Conservation (phyloP, 768 basidiomycete species). For the Termitomyces sp. region DNA sequence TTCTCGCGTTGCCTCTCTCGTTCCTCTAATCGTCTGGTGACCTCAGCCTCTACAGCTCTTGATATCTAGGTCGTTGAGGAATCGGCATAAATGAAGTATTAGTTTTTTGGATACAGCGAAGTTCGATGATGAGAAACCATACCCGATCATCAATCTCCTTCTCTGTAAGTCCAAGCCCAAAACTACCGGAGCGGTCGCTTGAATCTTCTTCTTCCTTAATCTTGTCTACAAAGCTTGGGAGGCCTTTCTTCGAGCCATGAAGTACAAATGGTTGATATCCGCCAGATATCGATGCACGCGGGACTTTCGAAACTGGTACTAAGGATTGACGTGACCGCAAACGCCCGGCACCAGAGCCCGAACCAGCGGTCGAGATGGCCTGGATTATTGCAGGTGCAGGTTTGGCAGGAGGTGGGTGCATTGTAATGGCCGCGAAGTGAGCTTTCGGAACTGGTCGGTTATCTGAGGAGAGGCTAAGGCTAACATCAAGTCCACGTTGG, state of each 20-base stretch:
- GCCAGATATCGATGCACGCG: conserved; percentile 29
- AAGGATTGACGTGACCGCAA: conserved; percentile 29
- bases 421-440: conserved; percentile 57
- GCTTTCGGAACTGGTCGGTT: conserved; percentile 53
- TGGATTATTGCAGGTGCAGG: conserved; percentile 44
- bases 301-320: conserved; percentile 30
- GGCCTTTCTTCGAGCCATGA: conserved; percentile 15
- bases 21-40: conserved; percentile 58
- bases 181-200: conserved; percentile 27
- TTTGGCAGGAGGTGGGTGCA: conserved; percentile 38
- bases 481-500: neutral
- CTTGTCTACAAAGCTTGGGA: conserved; percentile 19
- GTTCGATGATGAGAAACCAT: conserved; percentile 15
- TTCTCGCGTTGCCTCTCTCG: conserved; percentile 33
- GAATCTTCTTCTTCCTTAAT: conserved; percentile 21
- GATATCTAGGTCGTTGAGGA: conserved; percentile 40
- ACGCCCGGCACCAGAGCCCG: conserved; percentile 19
- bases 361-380: conserved; percentile 29
- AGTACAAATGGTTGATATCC: conserved; percentile 35
- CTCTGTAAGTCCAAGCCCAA: conserved; percentile 47
- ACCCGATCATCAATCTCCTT: conserved; percentile 75
- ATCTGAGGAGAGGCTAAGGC: conserved; percentile 31
- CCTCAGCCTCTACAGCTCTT: conserved; percentile 69
- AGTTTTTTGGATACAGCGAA: no score
- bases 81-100: conserved; percentile 18